These are phyloP conservation scores for Blastocrithidia nonstop DNA, from an alignment of 208 protist species.

Conservation along the genomic window DNA sequence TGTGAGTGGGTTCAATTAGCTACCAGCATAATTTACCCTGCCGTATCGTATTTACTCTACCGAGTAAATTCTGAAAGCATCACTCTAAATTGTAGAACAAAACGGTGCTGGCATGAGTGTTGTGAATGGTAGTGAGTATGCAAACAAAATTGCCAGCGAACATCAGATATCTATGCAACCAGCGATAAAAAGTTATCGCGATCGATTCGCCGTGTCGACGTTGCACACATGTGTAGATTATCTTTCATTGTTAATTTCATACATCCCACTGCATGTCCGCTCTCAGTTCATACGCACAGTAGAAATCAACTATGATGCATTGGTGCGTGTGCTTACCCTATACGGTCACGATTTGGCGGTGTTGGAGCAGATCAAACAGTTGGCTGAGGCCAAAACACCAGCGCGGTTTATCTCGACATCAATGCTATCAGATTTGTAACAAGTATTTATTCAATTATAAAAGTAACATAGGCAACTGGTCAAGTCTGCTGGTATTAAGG, in stretches of 20 bases:
- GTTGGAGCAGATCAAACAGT: conserved; percentile 13
- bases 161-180: too few relatives aligned
- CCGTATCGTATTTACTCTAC: conserved; percentile 55
- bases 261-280: conserved; percentile 28
- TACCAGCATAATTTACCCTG: conserved; percentile 33
- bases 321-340: conserved; percentile 24
- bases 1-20: conserved; percentile 32
- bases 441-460: conserved; percentile 16
- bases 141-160: too few relatives aligned
- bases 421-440: conserved; percentile 23
- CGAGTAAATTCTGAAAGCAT: conserved; percentile 39
- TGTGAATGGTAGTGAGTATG: too few relatives aligned
- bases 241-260: conserved; percentile 35
- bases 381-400: conserved; percentile 9
- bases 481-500: conserved; percentile 27
- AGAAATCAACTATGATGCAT: conserved; percentile 20
- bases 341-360: conserved; percentile 16
- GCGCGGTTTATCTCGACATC: conserved; percentile 10
- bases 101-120: conserved; percentile 8
- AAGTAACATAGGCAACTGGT: conserved; percentile 24
- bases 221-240: conserved; percentile 37
- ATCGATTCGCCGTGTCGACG: conserved; percentile 31
- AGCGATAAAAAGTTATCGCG: too few relatives aligned
- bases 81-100: conserved; percentile 29
- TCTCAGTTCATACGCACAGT: conserved; percentile 19